Percentiles rank a stretch among this genome's conserved stretches.
These are phyloP conservation scores for Geum urbanum DNA, from an alignment of 306 rosid species.

Conservation along the genomic window DNA sequence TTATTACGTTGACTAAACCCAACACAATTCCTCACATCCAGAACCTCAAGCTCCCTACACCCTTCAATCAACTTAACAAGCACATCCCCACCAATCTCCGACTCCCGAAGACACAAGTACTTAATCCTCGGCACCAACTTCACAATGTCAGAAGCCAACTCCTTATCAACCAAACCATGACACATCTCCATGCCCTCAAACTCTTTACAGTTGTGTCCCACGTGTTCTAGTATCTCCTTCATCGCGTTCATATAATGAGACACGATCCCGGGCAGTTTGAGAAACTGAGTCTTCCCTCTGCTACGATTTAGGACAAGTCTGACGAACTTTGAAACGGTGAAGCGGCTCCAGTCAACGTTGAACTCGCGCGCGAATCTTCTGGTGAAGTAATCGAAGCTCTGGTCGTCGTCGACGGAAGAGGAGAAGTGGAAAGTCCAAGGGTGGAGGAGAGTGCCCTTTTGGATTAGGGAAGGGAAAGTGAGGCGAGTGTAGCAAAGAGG, in stretches of 20 bases:
- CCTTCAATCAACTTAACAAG: background rate
- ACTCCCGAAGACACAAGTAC: slow-evolving; percentile 1
- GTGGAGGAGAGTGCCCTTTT: background rate
- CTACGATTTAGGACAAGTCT: background rate
- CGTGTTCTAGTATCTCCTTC: background rate
- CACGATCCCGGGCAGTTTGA: background rate
- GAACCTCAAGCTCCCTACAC: background rate
- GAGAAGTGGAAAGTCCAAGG: background rate
- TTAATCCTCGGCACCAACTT: background rate
- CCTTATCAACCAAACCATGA: background rate
- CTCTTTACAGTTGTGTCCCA: background rate
- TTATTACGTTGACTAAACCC: background rate
- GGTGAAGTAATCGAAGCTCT: background rate
- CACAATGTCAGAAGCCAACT: background rate
- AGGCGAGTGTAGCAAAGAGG: background rate
- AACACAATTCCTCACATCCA: background rate
- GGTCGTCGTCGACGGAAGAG: background rate
- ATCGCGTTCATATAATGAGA: background rate
- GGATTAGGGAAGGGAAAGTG: background rate
- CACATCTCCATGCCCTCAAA: background rate
- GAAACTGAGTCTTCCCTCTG: background rate
- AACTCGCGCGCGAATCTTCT: slow-evolving; percentile 6
- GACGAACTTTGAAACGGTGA: background rate
- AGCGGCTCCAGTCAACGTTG: background rate
- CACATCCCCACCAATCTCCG: background rate